These are phyloP conservation scores for Boletus sp. DNA, from an alignment of 768 basidiomycete species.

Conservation along the genomic window DNA sequence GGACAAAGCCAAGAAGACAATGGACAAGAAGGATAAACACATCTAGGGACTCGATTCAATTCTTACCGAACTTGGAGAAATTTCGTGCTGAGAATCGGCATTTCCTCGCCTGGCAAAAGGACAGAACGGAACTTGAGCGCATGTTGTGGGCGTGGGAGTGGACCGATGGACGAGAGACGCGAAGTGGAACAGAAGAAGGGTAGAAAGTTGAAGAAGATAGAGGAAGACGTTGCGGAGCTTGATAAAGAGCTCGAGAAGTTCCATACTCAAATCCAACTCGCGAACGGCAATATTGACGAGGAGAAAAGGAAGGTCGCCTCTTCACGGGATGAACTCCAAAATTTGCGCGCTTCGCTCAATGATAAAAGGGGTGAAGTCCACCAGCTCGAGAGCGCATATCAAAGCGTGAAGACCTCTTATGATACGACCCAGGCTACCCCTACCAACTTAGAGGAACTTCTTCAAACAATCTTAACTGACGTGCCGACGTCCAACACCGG, in stretches of 20 bases:
- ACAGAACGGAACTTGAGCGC: conserved; percentile 83
- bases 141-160: conserved; percentile 89
- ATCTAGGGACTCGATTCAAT: conserved; percentile 83
- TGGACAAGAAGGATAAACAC: conserved; percentile 96
- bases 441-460: conserved; percentile 80
- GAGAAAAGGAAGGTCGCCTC: conserved; percentile 62
- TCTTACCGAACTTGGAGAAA: conserved; percentile 83
- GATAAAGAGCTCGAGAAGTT: conserved; percentile 82
- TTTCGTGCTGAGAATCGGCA: conserved; percentile 86
- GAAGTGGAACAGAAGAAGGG: conserved; percentile 91
- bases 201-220: conserved; percentile 84
- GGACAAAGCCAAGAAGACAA: conserved; percentile 93
- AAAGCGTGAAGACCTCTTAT: conserved; percentile 67
- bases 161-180: conserved; percentile 68
- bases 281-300: conserved; percentile 69
- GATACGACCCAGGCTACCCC: conserved; percentile 58
- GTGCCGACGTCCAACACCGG: conserved; percentile 68
- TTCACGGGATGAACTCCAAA: conserved; percentile 55
- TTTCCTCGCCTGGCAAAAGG: conserved; percentile 89
- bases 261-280: conserved; percentile 83
- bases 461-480: conserved; percentile 93
- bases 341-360: conserved; percentile 57
- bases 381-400: conserved; percentile 52
- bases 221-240: conserved; percentile 73
- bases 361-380: conserved; percentile 62